Evolutionary conservation across 2,329 filamentous ascomycete species (phyloP).

Genomic region (Xylariaceae sp.): DNA sequence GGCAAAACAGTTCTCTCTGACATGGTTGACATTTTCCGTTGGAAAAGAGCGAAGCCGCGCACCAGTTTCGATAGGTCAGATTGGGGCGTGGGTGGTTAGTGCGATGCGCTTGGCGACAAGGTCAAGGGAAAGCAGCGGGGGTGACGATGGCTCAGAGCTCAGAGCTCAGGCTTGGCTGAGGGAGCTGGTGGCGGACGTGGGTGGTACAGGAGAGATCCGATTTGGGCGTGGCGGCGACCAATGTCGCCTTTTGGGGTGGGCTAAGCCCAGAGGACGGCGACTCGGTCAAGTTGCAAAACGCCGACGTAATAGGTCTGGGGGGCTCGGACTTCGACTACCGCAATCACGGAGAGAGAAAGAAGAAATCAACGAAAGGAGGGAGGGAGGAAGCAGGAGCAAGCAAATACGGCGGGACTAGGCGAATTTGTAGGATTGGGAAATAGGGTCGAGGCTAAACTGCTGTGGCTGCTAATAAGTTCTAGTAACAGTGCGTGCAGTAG

Average conservation of each 20-base stretch:
- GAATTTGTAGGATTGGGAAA: conserved; percentile 43
- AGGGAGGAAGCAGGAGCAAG: conserved; percentile 8
- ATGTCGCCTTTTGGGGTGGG: conserved; percentile 43
- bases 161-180: conserved; percentile 17
- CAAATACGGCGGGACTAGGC: conserved; percentile 34
- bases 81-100: conserved; percentile 20
- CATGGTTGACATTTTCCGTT: conserved; percentile 43
- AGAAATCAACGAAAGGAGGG: conserved; percentile 6
- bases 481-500: too few relatives aligned
- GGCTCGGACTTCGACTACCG: conserved; percentile 9
- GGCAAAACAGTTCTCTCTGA: conserved; percentile 43
- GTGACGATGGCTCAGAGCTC: conserved; percentile 11
- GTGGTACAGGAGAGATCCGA: conserved; percentile 21
- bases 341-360: conserved; percentile 9
- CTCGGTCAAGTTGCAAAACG: conserved; percentile 41
- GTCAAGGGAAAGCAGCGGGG: conserved; percentile 32
- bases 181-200: conserved; percentile 28
- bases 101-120: conserved; percentile 39
- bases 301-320: conserved; percentile 23
- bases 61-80: conserved; percentile 23
- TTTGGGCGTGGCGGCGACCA: conserved; percentile 38
- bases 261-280: conserved; percentile 43
- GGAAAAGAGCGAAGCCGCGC: conserved; percentile 4
- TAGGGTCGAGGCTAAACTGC: conserved; percentile 21
- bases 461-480: not conserved